These are phyloP conservation scores for Verbena officinalis DNA, from an alignment of 257 asterid species.

Conservation along the genomic window DNA sequence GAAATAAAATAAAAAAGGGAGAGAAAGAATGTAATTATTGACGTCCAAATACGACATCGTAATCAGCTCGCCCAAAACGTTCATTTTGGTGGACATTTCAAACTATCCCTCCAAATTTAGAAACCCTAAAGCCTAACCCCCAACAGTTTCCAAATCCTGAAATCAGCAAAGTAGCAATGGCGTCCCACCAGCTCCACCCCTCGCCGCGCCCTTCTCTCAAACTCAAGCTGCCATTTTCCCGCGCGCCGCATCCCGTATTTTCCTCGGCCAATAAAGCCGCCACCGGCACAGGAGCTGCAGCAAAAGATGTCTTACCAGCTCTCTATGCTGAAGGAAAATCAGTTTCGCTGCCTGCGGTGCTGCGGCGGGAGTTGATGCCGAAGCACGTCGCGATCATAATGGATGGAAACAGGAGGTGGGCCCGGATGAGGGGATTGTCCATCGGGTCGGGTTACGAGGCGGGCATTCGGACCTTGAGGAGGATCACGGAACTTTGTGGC, in stretches of 20 bases:
- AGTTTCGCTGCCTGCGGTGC: constrained; percentile 27
- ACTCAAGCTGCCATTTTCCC: constrained; percentile 15
- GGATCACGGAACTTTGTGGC: constrained; percentile 47
- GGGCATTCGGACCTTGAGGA: constrained; percentile 47
- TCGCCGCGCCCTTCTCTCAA: neutral
- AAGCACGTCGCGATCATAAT: constrained; percentile 57
- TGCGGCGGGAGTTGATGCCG: constrained; percentile 39
- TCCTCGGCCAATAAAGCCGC: neutral
- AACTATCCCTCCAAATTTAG: constrained; percentile 4
- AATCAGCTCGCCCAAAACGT: neutral
- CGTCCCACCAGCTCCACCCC: constrained; percentile 27
- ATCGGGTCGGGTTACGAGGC: constrained; percentile 53
- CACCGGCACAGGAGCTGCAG: neutral
- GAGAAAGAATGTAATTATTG: too few relatives aligned
- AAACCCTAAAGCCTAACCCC: constrained; percentile 20
- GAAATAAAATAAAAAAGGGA: too few relatives aligned
- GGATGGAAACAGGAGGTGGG: constrained; percentile 73
- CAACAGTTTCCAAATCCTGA: constrained; percentile 1
- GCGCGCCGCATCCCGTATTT: neutral
- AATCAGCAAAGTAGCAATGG: constrained; percentile 17
- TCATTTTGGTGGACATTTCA: neutral
- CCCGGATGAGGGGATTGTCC: constrained; percentile 49
- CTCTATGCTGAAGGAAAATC: constrained; percentile 5
- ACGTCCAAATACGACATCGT: neutral
- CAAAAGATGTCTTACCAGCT: neutral